Conservation (phyloP, 2,329 filamentous ascomycete species). For the Podosphaera fusca region DNA sequence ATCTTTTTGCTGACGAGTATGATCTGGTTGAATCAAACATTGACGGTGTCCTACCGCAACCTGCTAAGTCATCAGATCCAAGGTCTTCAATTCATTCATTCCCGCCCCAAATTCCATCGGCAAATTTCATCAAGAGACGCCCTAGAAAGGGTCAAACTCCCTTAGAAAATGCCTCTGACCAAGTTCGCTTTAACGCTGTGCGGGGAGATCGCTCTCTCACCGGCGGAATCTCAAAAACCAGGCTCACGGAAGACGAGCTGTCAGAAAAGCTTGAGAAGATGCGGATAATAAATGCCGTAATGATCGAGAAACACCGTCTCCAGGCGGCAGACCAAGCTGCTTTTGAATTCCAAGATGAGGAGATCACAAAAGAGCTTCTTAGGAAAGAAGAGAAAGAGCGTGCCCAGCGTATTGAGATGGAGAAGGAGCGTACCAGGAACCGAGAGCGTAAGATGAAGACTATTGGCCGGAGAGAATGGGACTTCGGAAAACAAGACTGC, state of each 20-base stretch:
- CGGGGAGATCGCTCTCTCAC: constrained; percentile 30
- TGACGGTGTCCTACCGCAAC: constrained; percentile 3
- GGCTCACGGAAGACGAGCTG: constrained; percentile 41
- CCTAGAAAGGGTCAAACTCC: too few relatives aligned
- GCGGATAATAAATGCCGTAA: constrained; percentile 34
- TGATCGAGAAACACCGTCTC: constrained; percentile 35
- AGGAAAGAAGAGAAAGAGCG: constrained; percentile 11
- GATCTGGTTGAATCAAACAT: constrained; percentile 3
- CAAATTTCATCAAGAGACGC: neutral
- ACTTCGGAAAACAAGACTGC: constrained; percentile 14
- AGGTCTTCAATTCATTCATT: neutral
- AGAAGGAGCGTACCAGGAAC: constrained; percentile 17
- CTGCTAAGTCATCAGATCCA: constrained; percentile 5
- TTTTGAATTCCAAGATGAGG: constrained; percentile 31
- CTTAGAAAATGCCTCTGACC: too few relatives aligned
- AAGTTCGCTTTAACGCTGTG: constrained; percentile 18
- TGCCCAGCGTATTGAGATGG: constrained; percentile 13
- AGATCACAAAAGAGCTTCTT: constrained; percentile 26
- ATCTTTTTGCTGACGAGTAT: constrained; percentile 17
- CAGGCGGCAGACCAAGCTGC: constrained; percentile 43
- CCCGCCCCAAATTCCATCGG: neutral
- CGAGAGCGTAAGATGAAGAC: constrained; percentile 16
- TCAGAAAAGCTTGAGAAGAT: constrained; percentile 36
- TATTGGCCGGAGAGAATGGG: constrained; percentile 16
- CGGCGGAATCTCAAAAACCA: constrained; percentile 28